phyloP scores from a whole-genome alignment of 192 early-diverging fungal genomes.

The Helicostylum pulchrum region DNA sequence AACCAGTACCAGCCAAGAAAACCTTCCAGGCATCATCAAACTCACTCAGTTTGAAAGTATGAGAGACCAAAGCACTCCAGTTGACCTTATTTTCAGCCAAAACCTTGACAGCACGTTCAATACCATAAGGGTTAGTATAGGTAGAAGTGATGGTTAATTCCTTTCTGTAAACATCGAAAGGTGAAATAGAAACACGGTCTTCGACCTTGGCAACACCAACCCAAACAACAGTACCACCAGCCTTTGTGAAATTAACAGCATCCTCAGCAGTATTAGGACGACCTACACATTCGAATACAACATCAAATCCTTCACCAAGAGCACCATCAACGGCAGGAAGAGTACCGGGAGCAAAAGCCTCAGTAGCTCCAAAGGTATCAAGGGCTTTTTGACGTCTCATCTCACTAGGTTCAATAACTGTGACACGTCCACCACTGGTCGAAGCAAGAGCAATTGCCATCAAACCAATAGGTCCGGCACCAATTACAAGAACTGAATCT shows the following conservation, averaged over 20 bases:
- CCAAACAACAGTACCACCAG: constrained; percentile 48
- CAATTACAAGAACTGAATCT: constrained; percentile 42
- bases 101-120: constrained; percentile 49
- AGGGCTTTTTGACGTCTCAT: constrained; percentile 34
- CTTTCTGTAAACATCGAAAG: constrained; percentile 48
- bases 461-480: constrained; percentile 52
- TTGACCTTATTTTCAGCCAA: constrained; percentile 35
- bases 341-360: constrained; percentile 23
- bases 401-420: constrained; percentile 42
- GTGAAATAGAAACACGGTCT: constrained; percentile 37
- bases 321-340: constrained; percentile 14
- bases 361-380: constrained; percentile 32
- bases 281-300: constrained; percentile 53
- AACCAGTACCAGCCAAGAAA: constrained; percentile 35
- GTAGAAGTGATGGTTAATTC: constrained; percentile 52
- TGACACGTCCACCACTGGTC: constrained; percentile 40
- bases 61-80: constrained; percentile 44
- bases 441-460: constrained; percentile 43
- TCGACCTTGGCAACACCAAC: constrained; percentile 49
- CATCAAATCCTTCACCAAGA: constrained; percentile 43
- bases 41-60: constrained; percentile 40
- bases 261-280: constrained; percentile 39
- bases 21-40: constrained; percentile 49
- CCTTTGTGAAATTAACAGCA: constrained; percentile 40
- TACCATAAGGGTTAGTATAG: constrained; percentile 50